Evolutionary conservation across 345 rosid genomes (phyloP).

Genomic region (Brassica rapa): DNA sequence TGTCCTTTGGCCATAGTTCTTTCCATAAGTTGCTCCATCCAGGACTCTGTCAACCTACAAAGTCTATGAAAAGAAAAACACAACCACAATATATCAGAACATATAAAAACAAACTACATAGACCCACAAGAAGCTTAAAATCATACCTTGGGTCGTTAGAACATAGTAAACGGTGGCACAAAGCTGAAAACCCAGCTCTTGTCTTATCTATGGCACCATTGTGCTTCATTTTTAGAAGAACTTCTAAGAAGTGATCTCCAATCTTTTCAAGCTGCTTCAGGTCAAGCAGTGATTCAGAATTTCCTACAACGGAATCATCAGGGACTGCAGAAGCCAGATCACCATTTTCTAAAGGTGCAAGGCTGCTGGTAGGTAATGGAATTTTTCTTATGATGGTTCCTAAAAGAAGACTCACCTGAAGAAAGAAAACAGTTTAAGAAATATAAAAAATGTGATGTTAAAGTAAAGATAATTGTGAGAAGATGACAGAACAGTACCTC

Average conservation of each 20-base stretch:
- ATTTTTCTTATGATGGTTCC: conserved; percentile 89
- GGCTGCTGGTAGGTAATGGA: conserved; percentile 66
- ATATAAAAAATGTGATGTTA: conserved; percentile 15
- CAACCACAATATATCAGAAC: conserved; percentile 5
- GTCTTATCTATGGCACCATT: conserved; percentile 98
- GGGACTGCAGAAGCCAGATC: conserved; percentile 37
- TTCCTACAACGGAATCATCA: conserved; percentile 34
- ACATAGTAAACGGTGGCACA: conserved; percentile 93
- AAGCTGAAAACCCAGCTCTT: conserved; percentile 95
- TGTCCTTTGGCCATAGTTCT: conserved; percentile 88
- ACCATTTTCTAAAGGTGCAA: conserved; percentile 45
- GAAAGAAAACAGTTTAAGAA: conserved; percentile 39
- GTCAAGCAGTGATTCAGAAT: conserved; percentile 60
- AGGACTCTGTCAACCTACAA: conserved; percentile 80
- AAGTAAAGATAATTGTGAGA: conserved; percentile 16
- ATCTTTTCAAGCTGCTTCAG: conserved; percentile 80
- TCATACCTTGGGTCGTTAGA: conserved; percentile 81
- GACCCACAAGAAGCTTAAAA: conserved; percentile 19
- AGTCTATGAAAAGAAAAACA: conserved; percentile 55
- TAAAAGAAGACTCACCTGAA: conserved; percentile 92
- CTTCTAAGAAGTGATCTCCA: conserved; percentile 94
- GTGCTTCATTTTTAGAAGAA: conserved; percentile 94
- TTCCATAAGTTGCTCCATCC: conserved; percentile 97
- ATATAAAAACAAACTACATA: background rate
- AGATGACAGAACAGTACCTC: conserved; percentile 59